These are phyloP conservation scores for Leucogyrophana mollusca DNA, from an alignment of 768 basidiomycete genomes.

Conservation along the genomic window DNA sequence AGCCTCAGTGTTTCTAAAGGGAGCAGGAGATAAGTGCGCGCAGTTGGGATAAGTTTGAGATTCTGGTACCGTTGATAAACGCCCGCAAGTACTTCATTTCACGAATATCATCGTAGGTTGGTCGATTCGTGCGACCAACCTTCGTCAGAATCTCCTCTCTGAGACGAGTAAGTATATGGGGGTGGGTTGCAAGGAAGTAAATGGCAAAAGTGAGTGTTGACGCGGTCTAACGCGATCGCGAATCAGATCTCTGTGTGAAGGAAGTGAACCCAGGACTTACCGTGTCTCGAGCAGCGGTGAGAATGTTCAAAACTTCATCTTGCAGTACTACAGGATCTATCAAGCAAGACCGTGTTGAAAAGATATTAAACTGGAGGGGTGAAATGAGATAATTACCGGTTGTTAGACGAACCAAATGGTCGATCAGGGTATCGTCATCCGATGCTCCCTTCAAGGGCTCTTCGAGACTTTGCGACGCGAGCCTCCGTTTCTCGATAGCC, in stretches of 20 bases:
- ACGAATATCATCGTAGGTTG: constrained; percentile 53
- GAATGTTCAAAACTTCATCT: constrained; percentile 54
- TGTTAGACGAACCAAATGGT: constrained; percentile 47
- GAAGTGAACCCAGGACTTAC: constrained; percentile 1
- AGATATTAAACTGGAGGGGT: not conserved
- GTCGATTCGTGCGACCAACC: constrained; percentile 47
- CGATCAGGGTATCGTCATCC: constrained; percentile 40
- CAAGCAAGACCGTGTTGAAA: not conserved
- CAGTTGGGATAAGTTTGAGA: not conserved
- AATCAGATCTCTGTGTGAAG: no score
- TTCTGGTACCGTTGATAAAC: constrained; percentile 53
- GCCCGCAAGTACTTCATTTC: constrained; percentile 66
- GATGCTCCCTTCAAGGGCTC: constrained; percentile 14
- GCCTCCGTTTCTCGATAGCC: constrained; percentile 7
- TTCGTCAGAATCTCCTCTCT: constrained; percentile 53
- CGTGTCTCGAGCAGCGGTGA: constrained; percentile 58
- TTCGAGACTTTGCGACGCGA: not conserved
- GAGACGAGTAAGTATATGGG: constrained; percentile 42
- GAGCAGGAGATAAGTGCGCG: not conserved
- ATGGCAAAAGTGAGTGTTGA: constrained; percentile 33
- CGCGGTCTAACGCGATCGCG: constrained; percentile 26
- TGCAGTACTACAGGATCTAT: constrained; percentile 43
- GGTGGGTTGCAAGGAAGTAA: constrained; percentile 52
- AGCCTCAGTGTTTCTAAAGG: constrained; percentile 50
- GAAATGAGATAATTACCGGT: constrained; percentile 32